Evolutionary conservation across 305 asterid genomes (phyloP), one percentile per base, ranked within the genome.

Genomic region (Solanum hybrid): DNA sequence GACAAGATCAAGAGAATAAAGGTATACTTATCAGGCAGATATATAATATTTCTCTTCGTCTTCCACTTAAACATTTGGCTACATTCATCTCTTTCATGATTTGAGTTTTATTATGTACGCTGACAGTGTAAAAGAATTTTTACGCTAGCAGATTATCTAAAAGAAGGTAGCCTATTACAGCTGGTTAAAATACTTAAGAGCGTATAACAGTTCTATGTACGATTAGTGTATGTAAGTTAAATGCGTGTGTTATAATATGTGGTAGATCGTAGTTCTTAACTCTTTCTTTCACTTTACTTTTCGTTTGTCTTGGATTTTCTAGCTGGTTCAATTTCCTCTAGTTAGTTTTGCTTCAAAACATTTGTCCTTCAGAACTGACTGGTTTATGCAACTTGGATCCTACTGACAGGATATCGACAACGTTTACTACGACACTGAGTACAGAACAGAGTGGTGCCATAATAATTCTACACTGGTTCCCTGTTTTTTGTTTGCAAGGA

Each of bases 401-500:
- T 35, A 36, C 60, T 4, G 86, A 51, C 98, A 96, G 99, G 98
- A 92, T 26, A 95, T 96, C 87, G 91, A 94, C 93, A 94, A 96
- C 56, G 93, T 97, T 90, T 95, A 94, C 94, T 96, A 96, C 75
- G 96, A 94, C 79, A 92, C 98, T 11, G 99, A 97, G 93, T 93
- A 88, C 91, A 92, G 99, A 93, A 94, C 95, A 16, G 98, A 96
- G 93, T 96, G 98, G 99, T 97, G 99, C 95, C 92, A 94, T 60
- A 95, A 93, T 72, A 96, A 96, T 88, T 93, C 95, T 10, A 93
- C 95, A 16, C 91, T 88, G 8, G 96, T 92, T 35, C 93, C 95
- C 11, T 96, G 99, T 90, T 97, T 95, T 86, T 89, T 96, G 85
- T 96, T 97, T 77, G 98, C 95, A 14, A 93, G 98, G 92, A 97